A percentile compares a stretch with the other conserved stretches of the same genome.
phyloP scores from a whole-genome alignment of 352 stramenopile genomes.

The Phytophthora fragariae region DNA sequence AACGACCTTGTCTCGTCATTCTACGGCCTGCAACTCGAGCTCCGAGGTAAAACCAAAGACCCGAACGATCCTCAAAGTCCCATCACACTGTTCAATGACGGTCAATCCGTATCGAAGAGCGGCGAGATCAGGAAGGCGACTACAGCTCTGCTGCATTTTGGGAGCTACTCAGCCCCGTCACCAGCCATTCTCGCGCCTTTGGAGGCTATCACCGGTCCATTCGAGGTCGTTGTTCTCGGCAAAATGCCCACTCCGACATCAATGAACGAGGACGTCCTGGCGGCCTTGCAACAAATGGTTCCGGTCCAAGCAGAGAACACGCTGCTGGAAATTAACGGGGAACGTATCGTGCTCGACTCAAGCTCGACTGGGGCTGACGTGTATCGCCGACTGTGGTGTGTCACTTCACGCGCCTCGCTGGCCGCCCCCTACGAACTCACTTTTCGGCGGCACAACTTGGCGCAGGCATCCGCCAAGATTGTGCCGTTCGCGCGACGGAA shows the following conservation, averaged over 20 bases:
- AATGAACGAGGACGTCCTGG: constrained; percentile 30
- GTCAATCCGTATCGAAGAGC: constrained; percentile 13
- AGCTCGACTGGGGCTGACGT: constrained; percentile 43
- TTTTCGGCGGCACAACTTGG: constrained; percentile 64
- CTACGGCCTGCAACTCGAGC: constrained; percentile 57
- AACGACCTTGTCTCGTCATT: constrained; percentile 40
- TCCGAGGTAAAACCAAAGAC: constrained; percentile 28
- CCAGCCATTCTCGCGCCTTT: constrained; percentile 9
- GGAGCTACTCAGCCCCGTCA: constrained; percentile 11
- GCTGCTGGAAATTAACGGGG: constrained; percentile 57
- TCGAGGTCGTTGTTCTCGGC: constrained; percentile 37
- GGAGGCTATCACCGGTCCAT: constrained; percentile 39
- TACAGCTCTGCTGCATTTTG: constrained; percentile 17
- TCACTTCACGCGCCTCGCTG: constrained; percentile 42
- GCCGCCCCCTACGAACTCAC: constrained; percentile 58
- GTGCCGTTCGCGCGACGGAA: constrained; percentile 61
- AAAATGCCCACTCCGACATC: constrained; percentile 33
- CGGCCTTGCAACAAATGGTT: constrained; percentile 41
- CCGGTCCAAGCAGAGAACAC: constrained; percentile 54
- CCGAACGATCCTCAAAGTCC: constrained; percentile 10
- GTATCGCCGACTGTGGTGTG: constrained; percentile 35
- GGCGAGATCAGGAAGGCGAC: constrained; percentile 8
- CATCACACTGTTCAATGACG: constrained; percentile 25
- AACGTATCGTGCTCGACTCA: constrained; percentile 41
- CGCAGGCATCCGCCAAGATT: constrained; percentile 57